Evolutionary conservation across 176 grass and related monocot genomes (phyloP), one percentile per base, ranked within the genome.

Genomic region (Musa beccarii): DNA sequence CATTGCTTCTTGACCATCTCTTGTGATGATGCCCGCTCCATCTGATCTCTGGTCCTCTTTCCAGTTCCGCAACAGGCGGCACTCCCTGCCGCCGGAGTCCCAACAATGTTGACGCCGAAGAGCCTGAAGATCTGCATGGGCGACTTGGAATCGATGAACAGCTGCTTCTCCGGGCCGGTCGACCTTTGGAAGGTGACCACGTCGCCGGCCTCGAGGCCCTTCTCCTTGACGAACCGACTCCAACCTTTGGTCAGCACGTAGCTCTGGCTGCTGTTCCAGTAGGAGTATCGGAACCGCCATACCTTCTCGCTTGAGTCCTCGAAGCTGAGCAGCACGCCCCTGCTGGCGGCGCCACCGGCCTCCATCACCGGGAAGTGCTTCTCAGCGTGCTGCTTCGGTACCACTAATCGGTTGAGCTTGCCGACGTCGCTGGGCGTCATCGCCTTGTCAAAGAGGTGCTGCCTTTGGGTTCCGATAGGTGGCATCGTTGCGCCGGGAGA

Each of bases 231-330:
- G 11, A 78, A 78, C 7, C 76, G 50, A 24, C 63, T 78, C 76
- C 76, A 78, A 9, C 76, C 76, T 52, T 67, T 68, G 21, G 76
- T 78, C 63, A 78, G 63, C 63, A 78, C 76, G 76, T 68, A 78
- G 13, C 62, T 78, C n/a, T 78, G 49, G 76, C 61, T 78, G 50
- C 76, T 78, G 49, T 78, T 78, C 76, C 76, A 78, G 61, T 67
- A 78, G 9, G 76, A 78, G 59, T 78, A 78, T 2, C 76, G 49
- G 61, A 78, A 54, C 13, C 76, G 34, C 76, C 76, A 78, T 43
- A 78, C 62, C 61, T 78, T 78, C 4, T 51, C 69, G 49, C 69
- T 22, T 2, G 19, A 19, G n/a, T 72, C 69, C 69, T 72, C 69
- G 69, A 72, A 72, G 69, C 22, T 72, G 4, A 72, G 19, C 69